These are phyloP conservation scores for Fusarium solani-melongenae DNA, from an alignment of 2,329 filamentous ascomycete genomes.

Conservation along the genomic window DNA sequence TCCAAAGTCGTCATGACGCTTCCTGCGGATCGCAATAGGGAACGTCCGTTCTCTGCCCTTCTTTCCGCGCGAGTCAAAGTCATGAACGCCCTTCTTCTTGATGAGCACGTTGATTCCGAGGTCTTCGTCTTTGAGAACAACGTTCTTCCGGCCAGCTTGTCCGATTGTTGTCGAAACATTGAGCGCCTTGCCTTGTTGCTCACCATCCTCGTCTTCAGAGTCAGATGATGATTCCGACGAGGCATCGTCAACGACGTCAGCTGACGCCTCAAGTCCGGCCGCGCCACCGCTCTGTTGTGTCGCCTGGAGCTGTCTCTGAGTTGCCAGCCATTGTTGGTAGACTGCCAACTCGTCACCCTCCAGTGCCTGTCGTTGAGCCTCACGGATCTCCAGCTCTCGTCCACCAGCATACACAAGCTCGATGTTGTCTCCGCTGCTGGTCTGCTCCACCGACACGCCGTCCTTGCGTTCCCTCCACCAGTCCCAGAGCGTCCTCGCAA, in stretches of 20 bases:
- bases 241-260: constrained; percentile 82
- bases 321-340: constrained; percentile 93
- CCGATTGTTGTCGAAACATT: constrained; percentile 89
- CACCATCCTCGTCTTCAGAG: constrained; percentile 88
- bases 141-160: constrained; percentile 85
- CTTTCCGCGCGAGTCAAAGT: constrained; percentile 91
- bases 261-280: constrained; percentile 74
- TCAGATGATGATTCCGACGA: constrained; percentile 87
- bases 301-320: constrained; percentile 86
- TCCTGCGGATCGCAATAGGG: constrained; percentile 83
- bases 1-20: constrained; percentile 89
- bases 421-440: constrained; percentile 64
- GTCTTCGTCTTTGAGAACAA: constrained; percentile 88
- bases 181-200: constrained; percentile 90
- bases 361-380: constrained; percentile 72
- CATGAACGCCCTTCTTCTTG: constrained; percentile 89
- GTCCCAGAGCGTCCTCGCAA: constrained; percentile 82
- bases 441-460: constrained; percentile 69
- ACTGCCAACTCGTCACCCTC: constrained; percentile 80
- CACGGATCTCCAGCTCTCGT: constrained; percentile 68
- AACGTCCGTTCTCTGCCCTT: constrained; percentile 94
- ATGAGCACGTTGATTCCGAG: constrained; percentile 91
- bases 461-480: constrained; percentile 79
- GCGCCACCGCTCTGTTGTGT: constrained; percentile 78
- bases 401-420: constrained; percentile 76